A percentile compares a stretch with the other conserved stretches of the same genome.
Conservation (phyloP, 2,329 filamentous ascomycete species). For the Cercospora nicotianae region DNA sequence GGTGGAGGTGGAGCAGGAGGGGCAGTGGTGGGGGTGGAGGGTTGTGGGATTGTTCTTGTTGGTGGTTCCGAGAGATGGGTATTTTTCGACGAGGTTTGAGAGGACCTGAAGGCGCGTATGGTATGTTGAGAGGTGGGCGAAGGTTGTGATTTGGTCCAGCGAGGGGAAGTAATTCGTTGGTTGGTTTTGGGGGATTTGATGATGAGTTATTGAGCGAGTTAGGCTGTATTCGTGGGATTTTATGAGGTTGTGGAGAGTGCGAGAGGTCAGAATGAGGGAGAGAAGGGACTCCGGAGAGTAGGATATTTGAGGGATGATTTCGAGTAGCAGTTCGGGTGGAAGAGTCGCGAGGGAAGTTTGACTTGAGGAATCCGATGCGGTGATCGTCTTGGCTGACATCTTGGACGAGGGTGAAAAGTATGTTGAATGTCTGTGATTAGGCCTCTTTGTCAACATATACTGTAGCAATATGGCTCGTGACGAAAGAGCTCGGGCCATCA, state of each 20-base stretch:
- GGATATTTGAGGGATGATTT: slow-evolving; percentile 36
- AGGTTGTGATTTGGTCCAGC: not conserved
- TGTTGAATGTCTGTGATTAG: not conserved
- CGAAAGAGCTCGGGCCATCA: slow-evolving; percentile 13
- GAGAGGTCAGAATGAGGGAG: slow-evolving; percentile 32
- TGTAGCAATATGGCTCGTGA: not conserved
- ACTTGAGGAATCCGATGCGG: not conserved
- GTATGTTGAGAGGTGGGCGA: not conserved
- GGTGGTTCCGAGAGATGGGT: not conserved
- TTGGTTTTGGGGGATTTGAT: slow-evolving; percentile 14
- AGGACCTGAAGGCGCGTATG: not conserved
- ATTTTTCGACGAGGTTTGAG: not conserved
- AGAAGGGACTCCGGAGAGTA: slow-evolving; percentile 30
- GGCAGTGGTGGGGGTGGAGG: not conserved
- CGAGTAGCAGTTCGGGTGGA: slow-evolving; percentile 36
- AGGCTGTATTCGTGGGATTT: slow-evolving; percentile 35
- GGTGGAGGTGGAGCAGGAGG: not conserved
- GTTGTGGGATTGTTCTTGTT: not conserved
- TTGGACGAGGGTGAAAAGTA: not conserved
- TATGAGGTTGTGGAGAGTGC: slow-evolving; percentile 32
- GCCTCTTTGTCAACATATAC: not conserved
- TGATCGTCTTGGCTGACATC: not conserved
- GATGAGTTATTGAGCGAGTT: slow-evolving; percentile 28
- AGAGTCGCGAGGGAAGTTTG: slow-evolving; percentile 21
- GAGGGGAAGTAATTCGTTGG: slow-evolving; percentile 31